These are phyloP conservation scores for Bromus sterilis DNA, from an alignment of 176 grass and related monocot genomes.

Conservation along the genomic window DNA sequence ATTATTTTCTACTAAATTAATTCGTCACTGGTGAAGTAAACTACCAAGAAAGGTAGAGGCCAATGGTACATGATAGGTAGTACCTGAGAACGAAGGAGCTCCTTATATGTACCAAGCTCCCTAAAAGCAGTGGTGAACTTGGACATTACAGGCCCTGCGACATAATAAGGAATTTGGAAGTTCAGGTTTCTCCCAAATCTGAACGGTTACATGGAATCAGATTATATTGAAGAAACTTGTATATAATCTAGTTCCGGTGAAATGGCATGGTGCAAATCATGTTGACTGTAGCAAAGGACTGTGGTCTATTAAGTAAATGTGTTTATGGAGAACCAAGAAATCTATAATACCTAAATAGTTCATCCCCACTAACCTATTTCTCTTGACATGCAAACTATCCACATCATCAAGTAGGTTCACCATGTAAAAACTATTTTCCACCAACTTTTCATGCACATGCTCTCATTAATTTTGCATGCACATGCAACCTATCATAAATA, in stretches of 20 bases:
- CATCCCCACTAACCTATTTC: too few species aligned
- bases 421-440: too few species aligned
- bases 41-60: not conserved
- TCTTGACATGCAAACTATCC: too few species aligned
- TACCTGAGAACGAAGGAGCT: slow-evolving; percentile 95
- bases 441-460: too few species aligned
- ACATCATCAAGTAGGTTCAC: too few species aligned
- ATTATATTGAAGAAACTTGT: not conserved
- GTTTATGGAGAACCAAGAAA: not conserved
- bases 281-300: not conserved
- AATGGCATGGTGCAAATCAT: slow-evolving; percentile 13
- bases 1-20: not conserved
- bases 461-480: too few species aligned
- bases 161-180: slow-evolving; percentile 11
- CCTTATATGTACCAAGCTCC: slow-evolving; percentile 75
- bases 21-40: not conserved
- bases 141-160: slow-evolving; percentile 58
- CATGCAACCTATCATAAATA: too few species aligned
- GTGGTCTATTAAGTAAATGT: not conserved
- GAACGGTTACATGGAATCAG: not conserved
- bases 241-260: not conserved
- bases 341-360: too few species aligned
- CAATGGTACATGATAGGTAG: not conserved
- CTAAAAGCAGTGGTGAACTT: slow-evolving; percentile 71
- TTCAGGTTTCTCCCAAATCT: not conserved